phyloP scores from a whole-genome alignment of 1,284 basidiomycete species.

The Lentinula novae-zelandiae region DNA sequence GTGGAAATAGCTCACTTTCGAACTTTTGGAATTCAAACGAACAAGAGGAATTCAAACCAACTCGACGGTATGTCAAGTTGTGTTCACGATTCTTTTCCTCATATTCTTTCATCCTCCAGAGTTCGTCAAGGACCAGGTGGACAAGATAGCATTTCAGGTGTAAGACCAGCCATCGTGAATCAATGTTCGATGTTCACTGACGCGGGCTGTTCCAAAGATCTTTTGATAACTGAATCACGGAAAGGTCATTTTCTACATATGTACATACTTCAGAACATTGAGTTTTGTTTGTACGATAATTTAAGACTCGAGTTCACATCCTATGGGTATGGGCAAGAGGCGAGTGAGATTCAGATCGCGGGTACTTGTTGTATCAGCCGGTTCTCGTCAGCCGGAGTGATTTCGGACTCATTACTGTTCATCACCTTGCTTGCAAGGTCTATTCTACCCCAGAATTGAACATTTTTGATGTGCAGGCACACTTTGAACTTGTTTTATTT shows the following conservation, averaged over 20 bases:
- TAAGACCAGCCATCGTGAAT: constrained; percentile 29
- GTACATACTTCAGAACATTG: no score
- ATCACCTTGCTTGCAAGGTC: no score
- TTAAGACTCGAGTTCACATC: no score
- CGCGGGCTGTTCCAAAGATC: background rate
- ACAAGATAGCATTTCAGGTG: constrained; percentile 52
- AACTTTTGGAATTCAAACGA: constrained; percentile 46
- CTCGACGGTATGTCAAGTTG: constrained; percentile 45
- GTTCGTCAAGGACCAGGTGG: constrained; percentile 64
- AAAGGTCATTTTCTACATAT: background rate
- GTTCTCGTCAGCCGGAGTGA: no score
- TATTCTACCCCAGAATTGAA: no score
- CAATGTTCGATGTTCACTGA: background rate
- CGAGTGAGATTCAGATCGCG: no score
- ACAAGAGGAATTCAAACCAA: constrained; percentile 52
- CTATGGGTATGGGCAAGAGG: no score
- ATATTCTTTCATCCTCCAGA: constrained; percentile 24
- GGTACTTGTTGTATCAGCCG: no score
- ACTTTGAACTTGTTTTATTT: no score
- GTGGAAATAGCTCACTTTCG: constrained; percentile 43
- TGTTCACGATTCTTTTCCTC: background rate
- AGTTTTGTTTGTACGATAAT: no score
- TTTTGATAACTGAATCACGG: background rate
- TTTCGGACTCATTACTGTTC: no score
- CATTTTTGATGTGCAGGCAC: no score